Conservation (phyloP, 768 basidiomycete genomes). For the Leucocoprinus leucothites region DNA sequence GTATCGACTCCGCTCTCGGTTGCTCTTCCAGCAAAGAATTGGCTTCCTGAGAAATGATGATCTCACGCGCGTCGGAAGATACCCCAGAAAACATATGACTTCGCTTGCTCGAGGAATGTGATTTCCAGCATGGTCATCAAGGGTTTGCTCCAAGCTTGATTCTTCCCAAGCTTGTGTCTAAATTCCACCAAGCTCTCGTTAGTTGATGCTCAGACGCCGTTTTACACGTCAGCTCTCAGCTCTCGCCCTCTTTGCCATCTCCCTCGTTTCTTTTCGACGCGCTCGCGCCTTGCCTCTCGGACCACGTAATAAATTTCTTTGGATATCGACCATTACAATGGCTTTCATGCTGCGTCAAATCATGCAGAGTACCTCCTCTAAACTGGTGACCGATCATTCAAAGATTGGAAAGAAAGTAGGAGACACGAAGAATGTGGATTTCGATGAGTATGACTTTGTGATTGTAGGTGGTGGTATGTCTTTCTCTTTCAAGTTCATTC, state of each 20-base stretch:
- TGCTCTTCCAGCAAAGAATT: not conserved
- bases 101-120: not conserved
- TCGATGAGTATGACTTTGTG: constrained; percentile 44
- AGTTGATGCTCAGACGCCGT: too few species aligned
- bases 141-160: not conserved
- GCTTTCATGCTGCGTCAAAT: constrained; percentile 20
- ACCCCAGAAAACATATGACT: not conserved
- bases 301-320: constrained; percentile 14
- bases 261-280: constrained; percentile 12
- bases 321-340: constrained; percentile 19
- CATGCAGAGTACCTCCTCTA: constrained; percentile 18
- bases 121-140: not conserved
- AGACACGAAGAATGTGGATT: constrained; percentile 3
- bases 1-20: too few species aligned
- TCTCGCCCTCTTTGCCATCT: not conserved
- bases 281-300: constrained; percentile 10
- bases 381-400: constrained; percentile 22
- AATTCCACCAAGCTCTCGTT: too few species aligned
- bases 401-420: constrained; percentile 16
- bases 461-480: constrained; percentile 53
- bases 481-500: not conserved
- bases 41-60: too few species aligned
- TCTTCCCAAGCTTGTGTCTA: too few species aligned
- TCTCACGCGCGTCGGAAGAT: not conserved
- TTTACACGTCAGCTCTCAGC: too few species aligned